Percentiles rank a stretch among this genome's conserved stretches.
Evolutionary conservation across 768 basidiomycete species (phyloP).

Genomic region (Trametopsis cervina): DNA sequence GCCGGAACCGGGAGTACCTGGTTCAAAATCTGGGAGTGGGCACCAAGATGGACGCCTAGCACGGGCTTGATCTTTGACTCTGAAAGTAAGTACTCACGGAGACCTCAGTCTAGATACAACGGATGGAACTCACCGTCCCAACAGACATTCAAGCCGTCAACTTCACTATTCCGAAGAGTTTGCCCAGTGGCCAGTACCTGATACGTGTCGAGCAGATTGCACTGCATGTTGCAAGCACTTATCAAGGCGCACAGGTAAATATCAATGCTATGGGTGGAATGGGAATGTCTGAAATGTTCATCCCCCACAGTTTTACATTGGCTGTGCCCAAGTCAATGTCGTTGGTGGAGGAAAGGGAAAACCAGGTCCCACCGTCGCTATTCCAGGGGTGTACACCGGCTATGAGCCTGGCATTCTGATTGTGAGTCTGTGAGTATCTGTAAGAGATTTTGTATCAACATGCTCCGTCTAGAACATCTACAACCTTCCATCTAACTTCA

Average conservation of each 20-base stretch:
- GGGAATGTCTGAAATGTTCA: neutral
- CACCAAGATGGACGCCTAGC: conserved; percentile 14
- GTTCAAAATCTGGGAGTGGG: conserved; percentile 36
- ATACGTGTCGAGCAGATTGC: conserved; percentile 26
- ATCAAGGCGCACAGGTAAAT: conserved; percentile 20
- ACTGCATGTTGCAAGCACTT: conserved; percentile 18
- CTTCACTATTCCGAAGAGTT: conserved; percentile 23
- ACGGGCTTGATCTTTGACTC: conserved; percentile 21
- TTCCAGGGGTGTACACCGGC: conserved; percentile 26
- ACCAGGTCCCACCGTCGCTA: conserved; percentile 22
- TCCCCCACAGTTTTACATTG: conserved; percentile 16
- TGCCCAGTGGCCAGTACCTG: conserved; percentile 26
- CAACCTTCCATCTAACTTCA: conserved; percentile 15
- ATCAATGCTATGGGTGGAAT: too few species aligned
- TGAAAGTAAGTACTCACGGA: conserved; percentile 13
- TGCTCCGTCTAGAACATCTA: conserved; percentile 18
- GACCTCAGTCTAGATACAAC: conserved; percentile 27
- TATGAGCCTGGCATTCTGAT: conserved; percentile 5
- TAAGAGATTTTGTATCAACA: neutral
- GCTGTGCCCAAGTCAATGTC: conserved; percentile 26
- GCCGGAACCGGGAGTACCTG: conserved; percentile 35
- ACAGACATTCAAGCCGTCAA: conserved; percentile 9
- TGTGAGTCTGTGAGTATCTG: neutral
- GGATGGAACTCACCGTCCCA: neutral
- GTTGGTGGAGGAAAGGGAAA: conserved; percentile 23